Evolutionary conservation across 2,329 filamentous ascomycete genomes (phyloP), one percentile per base, ranked within the genome.

Genomic region (Phialophora macrospora): DNA sequence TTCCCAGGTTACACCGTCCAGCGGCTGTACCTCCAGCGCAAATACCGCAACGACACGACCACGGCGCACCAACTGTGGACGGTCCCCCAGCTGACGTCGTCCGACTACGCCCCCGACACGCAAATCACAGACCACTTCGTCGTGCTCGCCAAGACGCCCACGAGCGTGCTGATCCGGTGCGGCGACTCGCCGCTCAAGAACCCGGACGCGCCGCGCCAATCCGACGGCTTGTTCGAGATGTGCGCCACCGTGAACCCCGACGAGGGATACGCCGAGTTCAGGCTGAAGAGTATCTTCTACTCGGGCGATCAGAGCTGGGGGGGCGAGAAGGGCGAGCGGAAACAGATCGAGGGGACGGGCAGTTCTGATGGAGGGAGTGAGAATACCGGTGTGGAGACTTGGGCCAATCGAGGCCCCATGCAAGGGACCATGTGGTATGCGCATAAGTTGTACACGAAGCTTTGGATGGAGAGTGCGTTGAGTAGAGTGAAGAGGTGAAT

Each of bases 101-200:
- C 81, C 64, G 80, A 71, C 9, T 91, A 91, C 73, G 83, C 87
- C 22, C 80, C 83, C 46, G 88, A 88, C 38, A 89, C 88, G 0
- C 74, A 81, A 48, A 84, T 91, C 64, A 89, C 86, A 2, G 88
- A 91, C 74, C 89, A 91, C 75, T 91, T 91, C 73, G 87, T 91
- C 75, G 88, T 91, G 0, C 79, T 91, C 0, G 84, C 87, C 60
- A 88, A 88, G 77, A 87, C 84, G 0, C 79, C 84, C 0, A 82
- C 81, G 6, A 79, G 82, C 11, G 88, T 91, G 65, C 81, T 87
- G 0, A 82, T 91, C 24, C 85, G 89, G 24, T 89, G 86, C 70
- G 89, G 89, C 17, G 89, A 88, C 68, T 85, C 85, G 1, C 89
- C 89, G 0, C 80, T 85, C 24, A 84, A 84, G 52, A 64, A 62